Evolutionary conservation across 805 yeast species (phyloP), one percentile per base, ranked within the genome.

Genomic region (Cyberlindnera americana): DNA sequence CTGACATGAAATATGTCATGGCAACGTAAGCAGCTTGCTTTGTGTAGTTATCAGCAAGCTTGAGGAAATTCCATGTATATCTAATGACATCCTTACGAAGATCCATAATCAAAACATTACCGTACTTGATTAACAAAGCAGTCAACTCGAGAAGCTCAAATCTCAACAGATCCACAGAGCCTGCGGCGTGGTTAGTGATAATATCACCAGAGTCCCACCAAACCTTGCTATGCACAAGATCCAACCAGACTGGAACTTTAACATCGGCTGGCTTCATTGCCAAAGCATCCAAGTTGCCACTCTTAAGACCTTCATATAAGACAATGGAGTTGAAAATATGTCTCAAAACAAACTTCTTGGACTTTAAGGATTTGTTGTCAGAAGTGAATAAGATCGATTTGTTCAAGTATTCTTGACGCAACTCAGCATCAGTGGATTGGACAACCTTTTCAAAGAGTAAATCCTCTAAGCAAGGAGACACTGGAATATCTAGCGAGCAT

Each of bases 21-120:
- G 90, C 78, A 23, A 89, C 86, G 57, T 91, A 90, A 0, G 98
- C 97, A 4, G 93, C 86, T 52, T 90, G 95, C 56, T 93, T 93
- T 19, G 95, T 78, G 36, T 89, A 75, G 37, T 81, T 75, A 57
- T 93, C 99, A 47, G 90, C 97, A 23, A 90, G 66, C 50, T 87
- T 87, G 55, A 93, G 82, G 53, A 81, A 85, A 50, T 86, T 85
- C 99, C 99, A 93, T 51, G 89, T 84, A 64, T 89, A 93, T 59
- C 87, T 88, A 60, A 93, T 87, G 30, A 93, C 78, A 51, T 89
- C 95, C 56, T 88, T 91, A 30, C 85, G 71, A 49, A 75, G 71
- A 13, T 77, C 83, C 7, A 73, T 65, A 19, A 87, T 70, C 10
- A 70, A 61, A 0, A 65, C 60, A 0, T 95, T 79, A 1, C 85